Conservation (phyloP, 1,284 basidiomycete species). For the Trichosporon coremiiforme region DNA sequence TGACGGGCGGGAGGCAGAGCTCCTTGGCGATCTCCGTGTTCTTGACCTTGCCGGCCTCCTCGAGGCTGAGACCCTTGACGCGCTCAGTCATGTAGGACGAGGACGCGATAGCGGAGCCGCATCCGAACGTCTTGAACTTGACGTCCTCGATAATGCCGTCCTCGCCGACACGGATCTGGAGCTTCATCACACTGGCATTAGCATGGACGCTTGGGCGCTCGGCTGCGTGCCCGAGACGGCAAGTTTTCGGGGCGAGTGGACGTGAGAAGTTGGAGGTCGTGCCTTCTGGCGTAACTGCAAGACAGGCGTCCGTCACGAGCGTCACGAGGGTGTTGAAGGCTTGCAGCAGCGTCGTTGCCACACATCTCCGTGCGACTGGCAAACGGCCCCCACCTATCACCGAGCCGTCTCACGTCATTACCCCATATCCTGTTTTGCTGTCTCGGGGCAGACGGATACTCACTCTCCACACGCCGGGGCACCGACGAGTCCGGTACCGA, state of each 20-base stretch:
- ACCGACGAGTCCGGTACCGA: constrained; percentile 97
- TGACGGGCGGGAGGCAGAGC: constrained; percentile 91
- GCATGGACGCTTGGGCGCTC: not conserved
- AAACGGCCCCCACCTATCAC: not conserved
- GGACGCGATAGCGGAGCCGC: constrained; percentile 89
- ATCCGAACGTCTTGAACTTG: constrained; percentile 97
- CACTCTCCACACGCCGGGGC: constrained; percentile 63
- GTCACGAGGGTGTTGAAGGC: too few species aligned
- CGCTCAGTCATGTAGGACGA: constrained; percentile 98
- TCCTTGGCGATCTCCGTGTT: constrained; percentile 99
- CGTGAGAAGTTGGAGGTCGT: too few species aligned
- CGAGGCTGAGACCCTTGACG: constrained; percentile 90
- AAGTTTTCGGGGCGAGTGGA: not conserved
- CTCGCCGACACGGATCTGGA: constrained; percentile 96
- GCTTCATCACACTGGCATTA: constrained; percentile 88
- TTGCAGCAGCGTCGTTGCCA: too few species aligned
- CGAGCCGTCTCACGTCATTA: not conserved
- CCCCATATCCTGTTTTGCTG: too few species aligned
- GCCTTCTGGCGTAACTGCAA: too few species aligned
- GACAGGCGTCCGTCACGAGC: too few species aligned
- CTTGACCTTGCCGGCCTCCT: constrained; percentile 93
- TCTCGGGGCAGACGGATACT: constrained; percentile 19
- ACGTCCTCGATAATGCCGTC: constrained; percentile 90
- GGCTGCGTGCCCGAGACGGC: not conserved
- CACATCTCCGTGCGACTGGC: too few species aligned